These are phyloP conservation scores for Neurospora sp. DNA, from an alignment of 2,329 filamentous ascomycete species.

Conservation along the genomic window DNA sequence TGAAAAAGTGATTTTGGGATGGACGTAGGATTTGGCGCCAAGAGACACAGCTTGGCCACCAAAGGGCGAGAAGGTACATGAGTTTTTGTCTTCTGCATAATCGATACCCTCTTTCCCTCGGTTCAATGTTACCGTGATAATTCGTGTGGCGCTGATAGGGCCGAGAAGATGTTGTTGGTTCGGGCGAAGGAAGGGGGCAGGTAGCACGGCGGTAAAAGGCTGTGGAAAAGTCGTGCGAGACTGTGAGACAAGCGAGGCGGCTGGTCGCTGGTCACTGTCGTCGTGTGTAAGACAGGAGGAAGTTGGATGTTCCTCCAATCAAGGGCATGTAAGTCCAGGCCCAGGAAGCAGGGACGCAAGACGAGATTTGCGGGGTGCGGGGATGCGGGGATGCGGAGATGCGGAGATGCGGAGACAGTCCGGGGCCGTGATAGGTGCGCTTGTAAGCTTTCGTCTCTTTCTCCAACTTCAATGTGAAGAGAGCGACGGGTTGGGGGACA, in stretches of 20 bases:
- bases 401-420: neutral
- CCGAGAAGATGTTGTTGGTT: neutral
- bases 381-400: neutral
- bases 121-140: neutral
- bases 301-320: neutral
- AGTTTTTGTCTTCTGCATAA: no score
- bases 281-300: neutral
- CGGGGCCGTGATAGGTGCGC: conserved; percentile 6
- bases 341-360: neutral
- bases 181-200: neutral
- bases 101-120: neutral
- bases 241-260: neutral
- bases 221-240: neutral
- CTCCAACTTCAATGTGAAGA: neutral
- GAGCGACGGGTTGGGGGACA: neutral
- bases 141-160: neutral
- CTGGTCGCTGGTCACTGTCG: neutral
- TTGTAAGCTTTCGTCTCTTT: neutral
- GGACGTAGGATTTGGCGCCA: no score
- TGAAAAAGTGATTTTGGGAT: no score
- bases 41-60: no score
- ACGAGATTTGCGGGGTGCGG: neutral
- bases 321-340: neutral
- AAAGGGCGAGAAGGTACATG: no score
- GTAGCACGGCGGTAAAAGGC: neutral